phyloP scores from a whole-genome alignment of 2,329 filamentous ascomycete genomes.

The Phyllosticta citriasiana region DNA sequence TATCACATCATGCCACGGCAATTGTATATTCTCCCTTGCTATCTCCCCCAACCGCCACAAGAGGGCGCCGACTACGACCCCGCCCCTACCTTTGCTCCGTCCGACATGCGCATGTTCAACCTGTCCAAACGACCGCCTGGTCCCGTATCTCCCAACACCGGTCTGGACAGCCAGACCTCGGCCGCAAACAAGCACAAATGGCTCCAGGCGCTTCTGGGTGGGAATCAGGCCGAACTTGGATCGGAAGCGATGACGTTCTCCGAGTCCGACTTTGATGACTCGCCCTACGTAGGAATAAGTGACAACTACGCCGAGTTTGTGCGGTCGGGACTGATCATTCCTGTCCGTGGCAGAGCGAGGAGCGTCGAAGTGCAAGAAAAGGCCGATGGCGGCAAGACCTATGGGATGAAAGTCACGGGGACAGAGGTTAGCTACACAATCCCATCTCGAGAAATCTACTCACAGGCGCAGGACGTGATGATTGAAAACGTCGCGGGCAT shows the following conservation, averaged over 20 bases:
- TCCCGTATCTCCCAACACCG: slow-evolving; percentile 53
- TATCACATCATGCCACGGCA: slow-evolving; percentile 62
- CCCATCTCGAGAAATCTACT: background rate
- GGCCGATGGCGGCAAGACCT: background rate
- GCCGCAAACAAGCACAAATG: slow-evolving; percentile 46
- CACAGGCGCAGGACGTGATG: slow-evolving; percentile 4
- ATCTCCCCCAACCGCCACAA: slow-evolving; percentile 26
- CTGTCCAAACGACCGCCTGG: slow-evolving; percentile 48
- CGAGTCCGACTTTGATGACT: slow-evolving; percentile 37
- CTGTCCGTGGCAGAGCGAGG: slow-evolving; percentile 27
- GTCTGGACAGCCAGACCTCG: slow-evolving; percentile 50
- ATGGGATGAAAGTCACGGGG: background rate
- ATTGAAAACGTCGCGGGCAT: slow-evolving; percentile 54
- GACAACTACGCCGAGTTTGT: slow-evolving; percentile 68
- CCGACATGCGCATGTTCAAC: slow-evolving; percentile 66
- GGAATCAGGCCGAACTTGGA: slow-evolving; percentile 34
- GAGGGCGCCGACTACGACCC: slow-evolving; percentile 26
- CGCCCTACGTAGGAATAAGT: slow-evolving; percentile 58
- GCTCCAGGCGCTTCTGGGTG: slow-evolving; percentile 33
- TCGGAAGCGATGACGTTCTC: slow-evolving; percentile 27
- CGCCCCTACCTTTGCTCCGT: slow-evolving; percentile 53
- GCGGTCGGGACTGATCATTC: slow-evolving; percentile 44
- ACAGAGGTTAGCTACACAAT: background rate
- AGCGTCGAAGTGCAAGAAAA: slow-evolving; percentile 12
- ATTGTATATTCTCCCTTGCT: slow-evolving; percentile 59